Percentiles rank a stretch among this genome's conserved stretches.
Evolutionary conservation across 116 monocot genomes (phyloP).

Genomic region (Posidonia oceanica): DNA sequence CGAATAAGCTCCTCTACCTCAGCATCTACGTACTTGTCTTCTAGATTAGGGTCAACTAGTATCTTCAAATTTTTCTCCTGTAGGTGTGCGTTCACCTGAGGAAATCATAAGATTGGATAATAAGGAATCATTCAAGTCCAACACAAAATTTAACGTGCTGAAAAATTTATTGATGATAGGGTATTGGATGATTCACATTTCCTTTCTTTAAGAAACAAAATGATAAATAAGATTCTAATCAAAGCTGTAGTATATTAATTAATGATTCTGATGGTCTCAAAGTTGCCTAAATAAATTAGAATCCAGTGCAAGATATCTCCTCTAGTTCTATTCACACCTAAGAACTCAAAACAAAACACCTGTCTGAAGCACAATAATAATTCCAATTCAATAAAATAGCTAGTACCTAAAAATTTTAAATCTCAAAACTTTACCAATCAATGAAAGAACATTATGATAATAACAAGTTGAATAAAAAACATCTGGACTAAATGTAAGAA

Average conservation of each 20-base stretch:
- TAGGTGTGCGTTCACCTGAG: conserved; percentile 73
- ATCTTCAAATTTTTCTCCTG: conserved; percentile 65
- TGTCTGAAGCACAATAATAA: neutral
- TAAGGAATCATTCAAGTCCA: neutral
- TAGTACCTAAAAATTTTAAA: neutral
- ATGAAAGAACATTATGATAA: too few relatives aligned
- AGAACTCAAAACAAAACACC: neutral
- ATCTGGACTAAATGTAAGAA: too few relatives aligned
- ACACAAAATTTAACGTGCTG: neutral
- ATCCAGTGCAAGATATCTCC: too few relatives aligned
- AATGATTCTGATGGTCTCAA: too few relatives aligned
- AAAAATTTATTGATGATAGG: neutral
- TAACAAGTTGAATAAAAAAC: too few relatives aligned
- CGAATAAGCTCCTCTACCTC: conserved; percentile 77
- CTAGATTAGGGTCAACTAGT: conserved; percentile 74
- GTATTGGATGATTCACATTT: neutral
- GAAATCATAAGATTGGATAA: neutral
- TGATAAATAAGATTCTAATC: neutral
- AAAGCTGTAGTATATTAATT: neutral
- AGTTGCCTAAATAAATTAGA: too few relatives aligned
- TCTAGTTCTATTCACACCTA: neutral
- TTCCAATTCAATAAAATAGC: neutral
- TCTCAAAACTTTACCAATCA: neutral
- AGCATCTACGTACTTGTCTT: conserved; percentile 34
- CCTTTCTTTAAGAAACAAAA: neutral